Evolutionary conservation across 371 early-diverging fungal genomes (phyloP).

Genomic region (Mortierella sp.): DNA sequence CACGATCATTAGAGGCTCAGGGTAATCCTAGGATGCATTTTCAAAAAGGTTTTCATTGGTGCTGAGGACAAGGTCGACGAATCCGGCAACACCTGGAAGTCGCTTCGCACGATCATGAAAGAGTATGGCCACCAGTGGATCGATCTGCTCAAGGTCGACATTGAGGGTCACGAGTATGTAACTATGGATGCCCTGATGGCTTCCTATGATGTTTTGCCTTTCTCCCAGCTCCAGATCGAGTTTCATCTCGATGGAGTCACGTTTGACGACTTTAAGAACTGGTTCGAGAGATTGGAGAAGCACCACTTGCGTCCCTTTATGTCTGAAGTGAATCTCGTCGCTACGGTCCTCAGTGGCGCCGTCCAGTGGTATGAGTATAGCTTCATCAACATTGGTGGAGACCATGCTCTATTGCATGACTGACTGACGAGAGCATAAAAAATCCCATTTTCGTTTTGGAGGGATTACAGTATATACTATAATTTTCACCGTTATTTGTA

Average conservation of each 20-base stretch:
- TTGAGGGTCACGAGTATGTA: slow-evolving; percentile 19
- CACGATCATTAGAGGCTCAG: slow-evolving; percentile 1
- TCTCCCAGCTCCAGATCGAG: slow-evolving; percentile 40
- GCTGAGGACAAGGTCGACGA: neutral
- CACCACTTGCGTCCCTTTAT: too few relatives aligned
- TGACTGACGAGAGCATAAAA: neutral
- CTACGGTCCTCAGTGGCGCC: too few relatives aligned
- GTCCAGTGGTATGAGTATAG: neutral
- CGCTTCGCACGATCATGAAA: slow-evolving; percentile 24
- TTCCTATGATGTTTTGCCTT: slow-evolving; percentile 21
- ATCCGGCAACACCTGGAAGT: slow-evolving; percentile 1
- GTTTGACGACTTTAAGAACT: slow-evolving; percentile 4
- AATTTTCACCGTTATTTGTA: too few relatives aligned
- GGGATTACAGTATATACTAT: too few relatives aligned
- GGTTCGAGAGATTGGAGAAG: slow-evolving; percentile 15
- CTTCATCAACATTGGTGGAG: neutral
- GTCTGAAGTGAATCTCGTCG: too few relatives aligned
- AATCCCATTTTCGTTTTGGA: too few relatives aligned
- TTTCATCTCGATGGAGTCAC: neutral
- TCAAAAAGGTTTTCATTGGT: slow-evolving; percentile 5
- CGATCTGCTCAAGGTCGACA: slow-evolving; percentile 32
- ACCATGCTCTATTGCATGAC: neutral
- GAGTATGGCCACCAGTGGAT: slow-evolving; percentile 44
- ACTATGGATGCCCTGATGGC: slow-evolving; percentile 25
- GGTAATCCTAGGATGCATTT: slow-evolving; percentile 11